A percentile compares a stretch with the other conserved stretches of the same genome.
Evolutionary conservation across 176 grass and related monocot species (phyloP).

Genomic region (Oryza meridionalis): DNA sequence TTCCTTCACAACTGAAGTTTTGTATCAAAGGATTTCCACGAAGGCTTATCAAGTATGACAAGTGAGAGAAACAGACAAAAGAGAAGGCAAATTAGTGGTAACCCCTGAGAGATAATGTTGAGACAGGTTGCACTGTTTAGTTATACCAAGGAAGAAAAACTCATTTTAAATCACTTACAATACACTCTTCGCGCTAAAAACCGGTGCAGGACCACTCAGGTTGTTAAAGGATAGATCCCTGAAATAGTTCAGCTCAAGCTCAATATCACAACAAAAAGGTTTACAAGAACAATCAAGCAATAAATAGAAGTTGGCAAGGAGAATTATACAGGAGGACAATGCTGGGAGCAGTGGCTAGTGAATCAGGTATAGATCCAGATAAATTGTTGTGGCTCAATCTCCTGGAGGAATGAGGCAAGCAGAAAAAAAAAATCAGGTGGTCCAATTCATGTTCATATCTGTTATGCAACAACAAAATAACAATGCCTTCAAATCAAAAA

Average conservation of each 20-base stretch:
- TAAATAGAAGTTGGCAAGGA: not conserved
- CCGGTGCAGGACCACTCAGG: conserved; percentile 59
- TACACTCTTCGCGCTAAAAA: conserved; percentile 33
- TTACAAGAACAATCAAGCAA: conserved; percentile 16
- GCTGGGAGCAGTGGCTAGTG: conserved; percentile 49
- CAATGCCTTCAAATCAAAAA: not conserved
- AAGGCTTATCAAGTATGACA: conserved; percentile 49
- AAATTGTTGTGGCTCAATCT: conserved; percentile 79
- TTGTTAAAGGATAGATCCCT: conserved; percentile 95
- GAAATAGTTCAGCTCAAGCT: conserved; percentile 5
- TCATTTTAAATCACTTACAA: conserved; percentile 53
- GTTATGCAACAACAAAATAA: not conserved
- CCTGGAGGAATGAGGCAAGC: conserved; percentile 42
- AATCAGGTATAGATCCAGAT: conserved; percentile 69
- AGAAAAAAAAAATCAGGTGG: not conserved
- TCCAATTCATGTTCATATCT: not conserved
- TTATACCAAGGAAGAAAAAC: not conserved
- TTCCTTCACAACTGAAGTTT: conserved; percentile 28
- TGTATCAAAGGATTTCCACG: conserved; percentile 62
- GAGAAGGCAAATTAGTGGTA: conserved; percentile 10
- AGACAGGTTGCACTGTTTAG: not conserved
- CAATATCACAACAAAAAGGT: conserved; percentile 11
- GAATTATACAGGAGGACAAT: conserved; percentile 57
- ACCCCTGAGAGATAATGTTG: not conserved
- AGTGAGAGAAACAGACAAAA: conserved; percentile 13